Evolutionary conservation across 352 stramenopile genomes (phyloP), one percentile per base, ranked within the genome.

Genomic region (Peronospora belbahrii): DNA sequence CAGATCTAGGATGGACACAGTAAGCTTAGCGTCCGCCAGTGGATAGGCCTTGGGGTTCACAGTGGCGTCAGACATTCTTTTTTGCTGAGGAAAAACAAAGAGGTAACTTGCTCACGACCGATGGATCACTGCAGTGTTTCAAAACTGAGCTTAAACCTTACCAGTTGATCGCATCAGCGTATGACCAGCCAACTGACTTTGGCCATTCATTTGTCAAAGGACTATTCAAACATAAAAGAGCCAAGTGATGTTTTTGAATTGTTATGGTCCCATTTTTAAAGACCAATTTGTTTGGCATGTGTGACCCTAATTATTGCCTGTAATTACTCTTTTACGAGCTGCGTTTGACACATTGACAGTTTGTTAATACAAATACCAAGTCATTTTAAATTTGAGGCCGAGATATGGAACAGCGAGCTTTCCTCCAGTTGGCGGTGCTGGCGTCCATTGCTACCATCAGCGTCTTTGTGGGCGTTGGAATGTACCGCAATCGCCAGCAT

Each of bases 1-100:
- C 45, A 99, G 76, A 70, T 99, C 97, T 44, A 99, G 83, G 58
- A 99, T 97, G 46, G 86, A 97, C 46, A 98, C 95, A 13, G 96
- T 99, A 38, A 99, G 83, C 64, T 99, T 97, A 42, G 95, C 93
- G 67, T 98, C 95, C 33, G 96, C 94, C 28, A 99, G 83, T 49
- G 96, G 96, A 74, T 98, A 99, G 30, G 96, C 95, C 83, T 99
- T 97, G 28, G 84, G 83, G 81, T 94, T 96, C 64, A 94, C 85
- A 33, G 74, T 69, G 34, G 74, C 67, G 65, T 92, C 75, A 53
- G 71, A 64, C 81, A 93, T 93, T 28, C n/a, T 41, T 56, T 11
- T 1, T 31, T 11, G 31, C 34, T 28, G 32, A 23, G 7, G 17
- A 6, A 17, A 17, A 20, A 37, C 30, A 51, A 6, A 36, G 50